phyloP scores from a whole-genome alignment of 176 grass and related monocot species.

The Saccharum spontaneum region DNA sequence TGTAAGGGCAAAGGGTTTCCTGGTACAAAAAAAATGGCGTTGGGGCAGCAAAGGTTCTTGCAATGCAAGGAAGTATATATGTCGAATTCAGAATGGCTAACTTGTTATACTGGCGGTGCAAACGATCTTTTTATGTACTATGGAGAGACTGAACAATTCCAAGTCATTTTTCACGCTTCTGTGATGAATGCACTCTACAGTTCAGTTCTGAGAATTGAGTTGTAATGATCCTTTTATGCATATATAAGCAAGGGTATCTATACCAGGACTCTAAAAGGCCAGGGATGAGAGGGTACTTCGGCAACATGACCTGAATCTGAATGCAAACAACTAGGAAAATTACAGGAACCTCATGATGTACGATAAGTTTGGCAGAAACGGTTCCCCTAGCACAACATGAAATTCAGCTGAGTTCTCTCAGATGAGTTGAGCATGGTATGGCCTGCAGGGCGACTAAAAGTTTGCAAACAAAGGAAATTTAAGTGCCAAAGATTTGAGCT shows the following conservation, averaged over 20 bases:
- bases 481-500: background rate
- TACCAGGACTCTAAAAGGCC: background rate
- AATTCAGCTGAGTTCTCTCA: background rate
- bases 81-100: background rate
- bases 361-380: background rate
- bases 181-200: background rate
- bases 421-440: background rate
- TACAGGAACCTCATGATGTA: background rate
- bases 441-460: background rate
- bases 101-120: background rate
- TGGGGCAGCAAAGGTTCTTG: slow-evolving; percentile 4
- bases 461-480: background rate
- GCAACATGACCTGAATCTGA: background rate
- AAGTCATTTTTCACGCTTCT: background rate
- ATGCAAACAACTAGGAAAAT: background rate
- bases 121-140: background rate
- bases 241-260: background rate
- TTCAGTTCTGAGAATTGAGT: background rate
- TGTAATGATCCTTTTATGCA: background rate
- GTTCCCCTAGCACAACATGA: background rate
- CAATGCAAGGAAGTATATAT: background rate
- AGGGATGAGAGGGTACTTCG: background rate
- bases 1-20: background rate
- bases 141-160: background rate
- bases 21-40: background rate